These are phyloP conservation scores for Penicillium simplicissimum DNA, from an alignment of 495 filamentous ascomycete genomes.

Conservation along the genomic window DNA sequence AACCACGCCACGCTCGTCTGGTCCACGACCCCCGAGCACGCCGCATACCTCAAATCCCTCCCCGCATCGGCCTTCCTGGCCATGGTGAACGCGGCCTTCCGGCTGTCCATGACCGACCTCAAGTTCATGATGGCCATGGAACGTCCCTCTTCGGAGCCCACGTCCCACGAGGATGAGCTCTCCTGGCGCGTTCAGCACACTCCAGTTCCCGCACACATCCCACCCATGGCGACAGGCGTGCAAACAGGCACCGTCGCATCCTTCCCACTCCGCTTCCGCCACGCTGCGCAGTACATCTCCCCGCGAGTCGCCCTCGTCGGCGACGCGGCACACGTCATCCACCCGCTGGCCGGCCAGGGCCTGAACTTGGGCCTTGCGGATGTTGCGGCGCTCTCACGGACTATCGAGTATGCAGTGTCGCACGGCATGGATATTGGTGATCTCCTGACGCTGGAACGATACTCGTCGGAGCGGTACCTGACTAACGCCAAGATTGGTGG, in stretches of 20 bases:
- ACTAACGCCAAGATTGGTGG: conserved; percentile 84
- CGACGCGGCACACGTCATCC: conserved; percentile 92
- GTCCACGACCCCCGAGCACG: conserved; percentile 80
- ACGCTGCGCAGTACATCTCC: conserved; percentile 87
- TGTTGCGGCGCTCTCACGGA: conserved; percentile 69
- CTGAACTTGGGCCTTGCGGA: conserved; percentile 92
- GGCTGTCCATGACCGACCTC: conserved; percentile 75
- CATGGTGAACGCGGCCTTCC: conserved; percentile 93
- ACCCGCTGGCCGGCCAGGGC: conserved; percentile 92
- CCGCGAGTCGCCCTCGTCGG: conserved; percentile 87
- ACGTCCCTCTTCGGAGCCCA: conserved; percentile 30
- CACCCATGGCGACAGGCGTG: conserved; percentile 61
- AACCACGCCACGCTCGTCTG: conserved; percentile 85
- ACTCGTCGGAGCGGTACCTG: conserved; percentile 74
- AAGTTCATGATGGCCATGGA: conserved; percentile 71
- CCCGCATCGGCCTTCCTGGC: conserved; percentile 70
- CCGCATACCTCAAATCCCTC: conserved; percentile 76
- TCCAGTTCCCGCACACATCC: conserved; percentile 49
- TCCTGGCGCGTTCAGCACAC: conserved; percentile 79
- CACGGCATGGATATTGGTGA: conserved; percentile 86
- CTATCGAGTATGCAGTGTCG: conserved; percentile 72
- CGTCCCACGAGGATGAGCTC: conserved; percentile 68
- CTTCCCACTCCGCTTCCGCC: conserved; percentile 87
- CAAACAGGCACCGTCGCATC: conserved; percentile 82
- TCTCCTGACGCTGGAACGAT: conserved; percentile 72